Evolutionary conservation across 2,329 filamentous ascomycete genomes (phyloP).

Genomic region (Aspergillus carbonarius): DNA sequence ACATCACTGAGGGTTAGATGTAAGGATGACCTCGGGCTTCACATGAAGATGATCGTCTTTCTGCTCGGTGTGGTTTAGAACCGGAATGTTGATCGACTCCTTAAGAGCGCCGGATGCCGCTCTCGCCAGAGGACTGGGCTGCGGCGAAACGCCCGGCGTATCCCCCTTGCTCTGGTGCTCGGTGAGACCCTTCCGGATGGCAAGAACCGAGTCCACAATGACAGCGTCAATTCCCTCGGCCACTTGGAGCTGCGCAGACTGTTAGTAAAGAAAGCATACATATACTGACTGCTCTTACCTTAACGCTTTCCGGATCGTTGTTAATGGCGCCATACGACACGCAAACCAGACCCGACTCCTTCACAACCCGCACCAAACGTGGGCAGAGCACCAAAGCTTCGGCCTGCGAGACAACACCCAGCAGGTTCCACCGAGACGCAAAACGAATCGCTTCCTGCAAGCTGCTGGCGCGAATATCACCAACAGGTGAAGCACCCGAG

Average conservation of each 20-base stretch:
- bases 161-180: slow-evolving; percentile 32
- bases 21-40: slow-evolving; percentile 15
- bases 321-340: slow-evolving; percentile 92
- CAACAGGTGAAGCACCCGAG: slow-evolving; percentile 75
- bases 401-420: slow-evolving; percentile 87
- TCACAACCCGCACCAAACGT: slow-evolving; percentile 84
- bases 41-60: slow-evolving; percentile 21
- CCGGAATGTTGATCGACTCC: slow-evolving; percentile 25
- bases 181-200: slow-evolving; percentile 86
- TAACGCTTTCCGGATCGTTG: slow-evolving; percentile 81
- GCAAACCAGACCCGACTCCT: slow-evolving; percentile 89
- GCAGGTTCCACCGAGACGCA: slow-evolving; percentile 87
- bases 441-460: slow-evolving; percentile 95
- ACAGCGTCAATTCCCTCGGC: slow-evolving; percentile 96
- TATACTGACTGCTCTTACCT: slow-evolving; percentile 57
- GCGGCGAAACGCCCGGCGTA: slow-evolving; percentile 23
- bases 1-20: not conserved
- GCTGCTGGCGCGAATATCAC: slow-evolving; percentile 85
- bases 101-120: slow-evolving; percentile 20
- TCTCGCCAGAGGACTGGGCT: slow-evolving; percentile 25
- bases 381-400: slow-evolving; percentile 88
- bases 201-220: slow-evolving; percentile 92
- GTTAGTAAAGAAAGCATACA: slow-evolving; percentile 8
- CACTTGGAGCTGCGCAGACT: slow-evolving; percentile 69
- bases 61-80: slow-evolving; percentile 27